A percentile compares a stretch with the other conserved stretches of the same genome.
phyloP scores from a whole-genome alignment of 495 filamentous ascomycete species.

The Penicillium dipodomyicola region DNA sequence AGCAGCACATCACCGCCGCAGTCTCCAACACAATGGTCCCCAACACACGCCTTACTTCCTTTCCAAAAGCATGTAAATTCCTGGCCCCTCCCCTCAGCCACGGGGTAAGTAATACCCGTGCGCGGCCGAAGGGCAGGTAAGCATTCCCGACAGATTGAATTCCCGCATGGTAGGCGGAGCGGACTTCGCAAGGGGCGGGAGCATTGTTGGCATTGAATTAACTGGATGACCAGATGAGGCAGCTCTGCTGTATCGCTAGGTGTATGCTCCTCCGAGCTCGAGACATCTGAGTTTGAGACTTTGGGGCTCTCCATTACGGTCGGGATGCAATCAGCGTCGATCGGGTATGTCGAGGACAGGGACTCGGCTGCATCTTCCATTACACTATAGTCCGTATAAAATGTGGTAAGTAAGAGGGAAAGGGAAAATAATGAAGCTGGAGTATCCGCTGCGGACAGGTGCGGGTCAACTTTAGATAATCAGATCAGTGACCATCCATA shows the following conservation, averaged over 20 bases:
- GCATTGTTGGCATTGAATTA: slow-evolving; percentile 75
- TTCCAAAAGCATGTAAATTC: slow-evolving; percentile 72
- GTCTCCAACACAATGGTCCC: slow-evolving; percentile 72
- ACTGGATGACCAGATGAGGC: slow-evolving; percentile 54
- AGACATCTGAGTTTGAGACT: slow-evolving; percentile 12
- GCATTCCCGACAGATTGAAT: slow-evolving; percentile 72
- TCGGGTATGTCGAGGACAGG: slow-evolving; percentile 6
- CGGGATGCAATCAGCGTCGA: slow-evolving; percentile 9
- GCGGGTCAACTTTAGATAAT: slow-evolving; percentile 31
- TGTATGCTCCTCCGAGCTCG: slow-evolving; percentile 35
- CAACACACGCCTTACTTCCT: slow-evolving; percentile 48
- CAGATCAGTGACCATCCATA: slow-evolving; percentile 6
- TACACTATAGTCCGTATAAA: slow-evolving; percentile 1
- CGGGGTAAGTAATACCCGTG: slow-evolving; percentile 71
- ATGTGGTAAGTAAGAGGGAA: background rate
- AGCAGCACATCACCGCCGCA: slow-evolving; percentile 75
- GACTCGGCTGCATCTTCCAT: slow-evolving; percentile 34
- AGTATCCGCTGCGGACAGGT: slow-evolving; percentile 16
- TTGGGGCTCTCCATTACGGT: slow-evolving; percentile 13
- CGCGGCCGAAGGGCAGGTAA: slow-evolving; percentile 62
- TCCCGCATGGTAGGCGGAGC: slow-evolving; percentile 79
- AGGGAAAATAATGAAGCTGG: slow-evolving; percentile 7
- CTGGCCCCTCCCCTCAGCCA: slow-evolving; percentile 56
- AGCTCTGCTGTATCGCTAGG: slow-evolving; percentile 47
- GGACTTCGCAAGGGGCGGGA: slow-evolving; percentile 65